These are phyloP conservation scores for Stephanodiscus triporus DNA, from an alignment of 108 stramenopile genomes.

Conservation along the genomic window DNA sequence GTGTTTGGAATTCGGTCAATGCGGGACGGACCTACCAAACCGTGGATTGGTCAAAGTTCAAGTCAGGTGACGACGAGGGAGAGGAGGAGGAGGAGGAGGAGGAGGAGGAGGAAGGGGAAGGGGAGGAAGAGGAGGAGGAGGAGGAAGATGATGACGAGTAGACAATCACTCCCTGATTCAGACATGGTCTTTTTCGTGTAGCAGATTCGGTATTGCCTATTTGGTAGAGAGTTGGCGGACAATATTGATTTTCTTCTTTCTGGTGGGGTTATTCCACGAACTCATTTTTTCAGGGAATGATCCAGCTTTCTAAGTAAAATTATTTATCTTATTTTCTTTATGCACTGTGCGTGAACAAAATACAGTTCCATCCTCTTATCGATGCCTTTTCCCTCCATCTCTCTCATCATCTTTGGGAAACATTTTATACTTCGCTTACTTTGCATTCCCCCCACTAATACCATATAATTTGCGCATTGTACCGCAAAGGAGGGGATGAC, in stretches of 20 bases:
- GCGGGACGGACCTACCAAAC: constrained; percentile 76
- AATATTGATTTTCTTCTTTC: no score
- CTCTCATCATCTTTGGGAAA: background rate
- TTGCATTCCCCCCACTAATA: no score
- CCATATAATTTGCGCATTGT: no score
- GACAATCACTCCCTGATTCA: background rate
- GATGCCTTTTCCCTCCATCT: no score
- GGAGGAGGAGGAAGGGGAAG: constrained; percentile 71
- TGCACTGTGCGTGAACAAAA: no score
- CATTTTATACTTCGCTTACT: no score
- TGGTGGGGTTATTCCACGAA: no score
- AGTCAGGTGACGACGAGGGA: constrained; percentile 73
- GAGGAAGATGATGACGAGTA: constrained; percentile 31
- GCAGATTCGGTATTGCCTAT: background rate
- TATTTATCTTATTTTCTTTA: no score
- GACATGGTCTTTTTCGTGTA: background rate
- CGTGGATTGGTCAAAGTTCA: constrained; percentile 88
- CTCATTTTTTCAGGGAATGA: no score
- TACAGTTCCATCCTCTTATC: background rate
- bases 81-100: constrained; percentile 86
- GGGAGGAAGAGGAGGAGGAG: constrained; percentile 33
- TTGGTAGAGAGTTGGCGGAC: no score
- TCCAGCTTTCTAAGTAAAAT: no score
- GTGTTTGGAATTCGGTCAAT: constrained; percentile 77
- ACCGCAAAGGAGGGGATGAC: no score